These are phyloP conservation scores for Oryza meridionalis DNA, from an alignment of 176 grass and related monocot species.

Conservation along the genomic window DNA sequence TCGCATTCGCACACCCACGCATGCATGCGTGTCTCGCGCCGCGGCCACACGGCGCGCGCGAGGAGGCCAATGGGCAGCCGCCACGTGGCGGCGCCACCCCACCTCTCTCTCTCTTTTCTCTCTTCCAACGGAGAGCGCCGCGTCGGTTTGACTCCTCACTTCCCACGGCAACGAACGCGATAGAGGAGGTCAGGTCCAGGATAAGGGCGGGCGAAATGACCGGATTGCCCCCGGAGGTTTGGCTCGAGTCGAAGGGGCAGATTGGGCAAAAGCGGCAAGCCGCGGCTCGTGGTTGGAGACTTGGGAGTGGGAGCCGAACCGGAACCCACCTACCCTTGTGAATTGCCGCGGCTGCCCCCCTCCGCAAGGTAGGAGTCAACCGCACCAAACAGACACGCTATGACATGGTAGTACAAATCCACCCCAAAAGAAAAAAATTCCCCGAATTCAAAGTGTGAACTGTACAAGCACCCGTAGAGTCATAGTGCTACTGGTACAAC, in stretches of 20 bases:
- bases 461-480: neutral
- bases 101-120: too few species aligned
- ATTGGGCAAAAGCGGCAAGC: conserved; percentile 15
- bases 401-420: neutral
- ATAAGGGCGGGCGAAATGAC: conserved; percentile 8
- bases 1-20: neutral
- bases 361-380: conserved; percentile 29
- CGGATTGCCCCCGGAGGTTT: neutral
- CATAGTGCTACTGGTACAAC: neutral
- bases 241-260: neutral
- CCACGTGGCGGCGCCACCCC: neutral
- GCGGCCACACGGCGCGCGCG: neutral
- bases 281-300: neutral
- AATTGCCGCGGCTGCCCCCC: conserved; percentile 23
- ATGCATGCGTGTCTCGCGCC: neutral
- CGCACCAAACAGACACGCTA: neutral
- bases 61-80: neutral
- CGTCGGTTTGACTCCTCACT: conserved; percentile 16
- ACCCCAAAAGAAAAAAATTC: neutral
- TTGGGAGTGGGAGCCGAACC: neutral
- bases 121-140: neutral
- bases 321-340: conserved; percentile 5
- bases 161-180: neutral
- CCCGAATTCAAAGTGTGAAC: neutral
- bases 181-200: neutral